Base-by-base conservation (phyloP, 148 eudicot genomes). In the Vaccinium macrocarpon region DNA sequence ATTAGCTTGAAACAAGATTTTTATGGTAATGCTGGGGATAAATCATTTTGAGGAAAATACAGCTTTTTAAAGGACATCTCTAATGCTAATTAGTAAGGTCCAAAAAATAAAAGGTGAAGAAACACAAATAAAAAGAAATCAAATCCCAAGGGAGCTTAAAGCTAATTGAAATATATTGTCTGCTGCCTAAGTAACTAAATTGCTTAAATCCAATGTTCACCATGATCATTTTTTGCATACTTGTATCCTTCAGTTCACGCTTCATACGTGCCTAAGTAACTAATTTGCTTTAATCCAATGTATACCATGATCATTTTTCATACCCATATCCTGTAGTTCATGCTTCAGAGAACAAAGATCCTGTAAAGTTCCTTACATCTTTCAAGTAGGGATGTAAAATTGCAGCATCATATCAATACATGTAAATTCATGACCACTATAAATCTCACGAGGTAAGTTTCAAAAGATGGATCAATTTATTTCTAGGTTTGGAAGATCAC, bases 401-500 rank as follows among this genome's bases (percentile, higher is more conserved):
- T 29, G 4, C 29, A 2, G 35, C 9, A 75, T 49, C 6, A 29
- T 29, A 15, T 14, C 18, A 38, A 12, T 19, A 16, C 1, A 18
- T 35, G 35, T 53, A 53, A 25, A 35, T 38, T 19, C 32, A 52
- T 42, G 46, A 42, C 25, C 48, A 27, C 14, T 25, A 51, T 6
- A 84, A 84, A 13, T 32, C 10, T 75, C 29, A 64, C 53, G 46
- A 59, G 52, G 70, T 9, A 6, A 16, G 48, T 66, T 66, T 8
- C 72, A n/a, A 32, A 46, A 21, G 59, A 32, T 35, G n/a, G 18
- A 62, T 42, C 76, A 71, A 51, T 48, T 32, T 32, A 77, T 38
- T 42, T 35, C 49, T 78, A 21, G 46, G 48, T 42, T 78, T 0
- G n/a, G 46, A 29, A 76, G 32, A 80, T 87, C 84, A 92, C 98